Base-by-base conservation (phyloP, 148 eudicot genomes). In the Spergularia marina region DNA sequence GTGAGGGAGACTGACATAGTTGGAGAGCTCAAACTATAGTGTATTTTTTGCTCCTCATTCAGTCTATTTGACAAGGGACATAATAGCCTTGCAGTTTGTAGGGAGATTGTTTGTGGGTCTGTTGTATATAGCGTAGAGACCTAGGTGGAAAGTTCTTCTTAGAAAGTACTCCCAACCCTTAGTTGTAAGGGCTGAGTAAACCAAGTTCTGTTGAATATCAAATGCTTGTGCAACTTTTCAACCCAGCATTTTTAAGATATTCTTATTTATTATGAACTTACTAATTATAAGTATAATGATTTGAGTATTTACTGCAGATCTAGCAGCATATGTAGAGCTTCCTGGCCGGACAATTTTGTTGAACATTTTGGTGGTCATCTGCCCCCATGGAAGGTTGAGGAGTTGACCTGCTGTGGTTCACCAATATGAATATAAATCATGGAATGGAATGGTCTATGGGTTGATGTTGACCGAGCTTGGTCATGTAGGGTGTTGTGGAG, bases 371-470 rank as follows among this genome's bases (percentile, higher is more conserved):
- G 64, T 39, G 74, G 74, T 78, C 70, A 25, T 60, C 54, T 12
- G 25, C 62, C 52, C 7, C 73, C 60, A 21, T 70, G 17, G 65
- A 69, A 67, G 74, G 18, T 53, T 20, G 57, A 59, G 53, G 55
- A 70, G 54, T 63, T 55, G 63, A 44, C 54, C 57, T 63, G 61
- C 67, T 70, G 2, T 51, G 13, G 76, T 65, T 76, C 74, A 60
- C 57, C 65, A 72, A 68, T 80, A 76, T 72, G 70, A 53, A 69
- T 53, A 30, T 30, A 30, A 30, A 30, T 30, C 36, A 30, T 30
- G 6, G 20, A 58, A 54, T 51, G 15, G 47, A 56, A 4, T 21
- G 34, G 76, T 68, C 53, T 34, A 23, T 57, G 53, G 76, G 71
- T 65, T 47, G 11, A 51, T 58, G 53, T 74, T 17, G 68, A 62